Conservation (phyloP, 148 eudicot genomes). For the Pouteria glomerata region DNA sequence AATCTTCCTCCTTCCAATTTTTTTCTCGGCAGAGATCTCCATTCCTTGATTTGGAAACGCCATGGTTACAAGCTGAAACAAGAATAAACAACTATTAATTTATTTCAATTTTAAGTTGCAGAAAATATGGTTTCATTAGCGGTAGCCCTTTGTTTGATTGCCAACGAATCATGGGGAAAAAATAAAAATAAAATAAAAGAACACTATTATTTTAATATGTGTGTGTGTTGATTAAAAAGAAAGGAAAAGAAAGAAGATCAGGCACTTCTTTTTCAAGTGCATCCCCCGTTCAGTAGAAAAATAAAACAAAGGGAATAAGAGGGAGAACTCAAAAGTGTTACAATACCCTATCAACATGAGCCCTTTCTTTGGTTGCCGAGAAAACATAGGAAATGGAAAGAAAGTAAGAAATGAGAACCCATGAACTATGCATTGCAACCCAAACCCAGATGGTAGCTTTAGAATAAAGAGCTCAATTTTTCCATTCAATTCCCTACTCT, state of each 20-base stretch:
- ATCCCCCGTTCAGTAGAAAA: no score
- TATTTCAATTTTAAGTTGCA: background rate
- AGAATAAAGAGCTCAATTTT: background rate
- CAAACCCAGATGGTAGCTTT: background rate
- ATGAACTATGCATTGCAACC: background rate
- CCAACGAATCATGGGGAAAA: background rate
- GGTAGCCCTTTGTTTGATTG: background rate
- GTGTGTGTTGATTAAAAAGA: no score
- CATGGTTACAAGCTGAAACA: slow-evolving; percentile 24
- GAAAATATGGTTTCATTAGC: background rate
- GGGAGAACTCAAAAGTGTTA: no score
- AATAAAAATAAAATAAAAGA: no score
- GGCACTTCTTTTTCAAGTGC: no score
- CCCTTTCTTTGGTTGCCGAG: background rate
- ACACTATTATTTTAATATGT: no score
- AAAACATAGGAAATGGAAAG: background rate
- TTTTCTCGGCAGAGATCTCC: slow-evolving; percentile 66
- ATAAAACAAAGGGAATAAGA: no score
- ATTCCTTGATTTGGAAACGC: slow-evolving; percentile 39
- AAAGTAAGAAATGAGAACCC: background rate
- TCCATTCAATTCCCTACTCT: background rate
- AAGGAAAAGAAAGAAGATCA: no score
- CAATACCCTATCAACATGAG: background rate
- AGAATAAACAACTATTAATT: background rate
- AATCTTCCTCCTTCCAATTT: slow-evolving; percentile 83